Conservation (phyloP, 1,284 basidiomycete genomes). For the Tausonia pullulans region DNA sequence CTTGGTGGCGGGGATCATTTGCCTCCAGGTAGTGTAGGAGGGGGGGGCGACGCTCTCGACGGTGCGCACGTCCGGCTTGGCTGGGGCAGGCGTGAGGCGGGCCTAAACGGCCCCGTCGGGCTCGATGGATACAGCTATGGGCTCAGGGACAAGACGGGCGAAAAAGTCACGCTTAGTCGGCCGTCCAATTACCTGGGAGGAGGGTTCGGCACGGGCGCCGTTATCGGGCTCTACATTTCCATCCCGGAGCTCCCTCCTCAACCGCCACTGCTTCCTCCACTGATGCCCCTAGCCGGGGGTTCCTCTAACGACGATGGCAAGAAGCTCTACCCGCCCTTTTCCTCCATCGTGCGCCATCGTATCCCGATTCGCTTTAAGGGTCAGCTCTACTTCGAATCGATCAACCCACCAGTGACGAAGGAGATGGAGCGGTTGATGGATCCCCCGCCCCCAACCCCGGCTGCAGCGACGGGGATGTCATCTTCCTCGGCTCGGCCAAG, state of each 20-base stretch:
- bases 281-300: background rate
- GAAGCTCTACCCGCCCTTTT: background rate
- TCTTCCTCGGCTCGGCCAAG: slow-evolving; percentile 16
- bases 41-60: slow-evolving; percentile 21
- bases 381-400: slow-evolving; percentile 90
- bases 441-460: slow-evolving; percentile 24
- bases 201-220: slow-evolving; percentile 64
- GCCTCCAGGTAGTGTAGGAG: slow-evolving; percentile 30
- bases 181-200: slow-evolving; percentile 52
- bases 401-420: slow-evolving; percentile 81
- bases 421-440: slow-evolving; percentile 87
- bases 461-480: slow-evolving; percentile 20
- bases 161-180: slow-evolving; percentile 75
- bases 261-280: background rate
- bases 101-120: slow-evolving; percentile 83
- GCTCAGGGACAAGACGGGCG: slow-evolving; percentile 78
- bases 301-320: background rate
- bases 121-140: slow-evolving; percentile 91
- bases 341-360: slow-evolving; percentile 50
- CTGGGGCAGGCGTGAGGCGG: slow-evolving; percentile 82
- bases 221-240: slow-evolving; percentile 85
- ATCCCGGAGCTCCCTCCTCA: background rate
- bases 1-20: slow-evolving; percentile 58
- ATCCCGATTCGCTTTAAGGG: slow-evolving; percentile 90
- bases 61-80: slow-evolving; percentile 82